phyloP scores from a whole-genome alignment of 2,329 filamentous ascomycete genomes.

The Nothomitra cinnamomea region DNA sequence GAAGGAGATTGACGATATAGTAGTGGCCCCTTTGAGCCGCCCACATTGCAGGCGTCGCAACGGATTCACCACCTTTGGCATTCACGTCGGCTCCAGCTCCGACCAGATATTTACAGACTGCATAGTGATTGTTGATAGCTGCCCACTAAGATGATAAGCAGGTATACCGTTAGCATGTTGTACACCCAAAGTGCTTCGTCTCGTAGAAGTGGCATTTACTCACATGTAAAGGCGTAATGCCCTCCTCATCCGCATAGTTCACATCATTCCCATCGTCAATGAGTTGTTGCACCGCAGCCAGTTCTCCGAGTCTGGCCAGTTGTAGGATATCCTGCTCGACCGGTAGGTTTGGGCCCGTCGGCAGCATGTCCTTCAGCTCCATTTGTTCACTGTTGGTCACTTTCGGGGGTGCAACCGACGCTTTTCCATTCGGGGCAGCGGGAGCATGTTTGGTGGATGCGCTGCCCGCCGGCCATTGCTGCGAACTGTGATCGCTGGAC shows the following conservation, averaged over 20 bases:
- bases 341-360: constrained; percentile 22
- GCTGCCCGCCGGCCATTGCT: not conserved
- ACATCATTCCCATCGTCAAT: constrained; percentile 74
- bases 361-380: constrained; percentile 20
- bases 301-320: constrained; percentile 73
- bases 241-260: constrained; percentile 73
- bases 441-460: not conserved
- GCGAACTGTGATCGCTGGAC: not conserved
- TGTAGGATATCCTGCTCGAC: constrained; percentile 85
- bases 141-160: constrained; percentile 53
- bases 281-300: constrained; percentile 71
- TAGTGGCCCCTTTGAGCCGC: constrained; percentile 93
- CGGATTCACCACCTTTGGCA: constrained; percentile 83
- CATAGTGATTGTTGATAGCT: constrained; percentile 96
- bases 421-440: not conserved
- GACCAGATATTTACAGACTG: constrained; percentile 90
- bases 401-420: not conserved
- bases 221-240: constrained; percentile 92
- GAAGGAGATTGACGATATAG: constrained; percentile 84
- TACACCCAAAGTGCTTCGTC: not conserved
- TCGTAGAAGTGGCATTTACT: constrained; percentile 17
- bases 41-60: constrained; percentile 91
- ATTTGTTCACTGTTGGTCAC: constrained; percentile 14
- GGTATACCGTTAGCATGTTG: not conserved
- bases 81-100: constrained; percentile 80